Base-by-base conservation (phyloP, 352 stramenopile genomes). In the Phytopythium aichiense region DNA sequence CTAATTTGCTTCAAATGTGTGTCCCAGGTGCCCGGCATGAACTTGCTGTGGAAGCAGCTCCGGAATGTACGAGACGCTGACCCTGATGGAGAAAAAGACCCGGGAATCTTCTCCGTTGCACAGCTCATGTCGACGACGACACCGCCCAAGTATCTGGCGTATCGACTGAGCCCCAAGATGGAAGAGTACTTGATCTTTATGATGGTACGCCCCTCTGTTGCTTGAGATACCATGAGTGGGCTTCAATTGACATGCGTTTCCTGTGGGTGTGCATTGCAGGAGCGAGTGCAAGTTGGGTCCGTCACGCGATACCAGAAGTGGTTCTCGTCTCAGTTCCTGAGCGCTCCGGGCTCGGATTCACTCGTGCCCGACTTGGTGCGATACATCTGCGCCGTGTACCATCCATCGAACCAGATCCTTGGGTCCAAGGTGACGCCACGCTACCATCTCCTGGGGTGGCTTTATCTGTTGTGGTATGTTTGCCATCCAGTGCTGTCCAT, bases 231-330 rank as follows among this genome's bases (percentile, higher is more conserved):
- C 11, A 18, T n/a, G 42, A 25, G 42, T 49, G 20, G 3, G 6
- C 30, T 31, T 20, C 9, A 31, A 16, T 11, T 62, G 55, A 30
- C 49, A 46, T 7, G 22, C 8, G 13, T 30, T 52, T 37, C 28
- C 7, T 51, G 20, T 16, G 56, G 48, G 61, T 54, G 25, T 45
- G 18, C 58, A 37, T 33, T 16, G n/a, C 58, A 88, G 79, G 84
- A 93, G 33, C 76, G 79, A 13, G 84, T 93, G 23, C 84, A 93
- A 71, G 71, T 84, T 58, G 76, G 80, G 42, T 84, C 80, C 1
- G 77, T 93, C 28, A 89, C 84, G 18, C 77, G 86, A 31, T 95
- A 95, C 50, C 86, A 95, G 51, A 93, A 93, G 65, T 95, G 86
- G 86, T 95, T 95, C 60, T 84, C 84, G 1, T 90, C 81, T 1